Evolutionary conservation across 805 yeast species (phyloP).

Genomic region (Teunomyces tritomae): DNA sequence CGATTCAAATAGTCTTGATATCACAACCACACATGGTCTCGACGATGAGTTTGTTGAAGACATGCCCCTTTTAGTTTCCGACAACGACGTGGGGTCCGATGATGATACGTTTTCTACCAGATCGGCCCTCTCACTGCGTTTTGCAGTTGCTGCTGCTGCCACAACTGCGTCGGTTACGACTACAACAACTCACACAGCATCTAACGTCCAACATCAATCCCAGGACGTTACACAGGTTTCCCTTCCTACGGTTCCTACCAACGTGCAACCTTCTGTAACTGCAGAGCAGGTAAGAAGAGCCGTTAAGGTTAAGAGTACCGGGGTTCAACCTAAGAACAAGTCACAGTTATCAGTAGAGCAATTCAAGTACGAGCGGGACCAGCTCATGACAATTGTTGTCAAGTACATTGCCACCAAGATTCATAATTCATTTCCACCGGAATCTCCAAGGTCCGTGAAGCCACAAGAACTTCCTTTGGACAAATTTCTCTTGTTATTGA

Average conservation of each 20-base stretch:
- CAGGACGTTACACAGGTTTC: neutral
- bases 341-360: conserved; percentile 14
- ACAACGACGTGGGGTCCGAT: conserved; percentile 28
- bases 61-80: conserved; percentile 33
- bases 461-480: conserved; percentile 37
- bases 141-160: neutral
- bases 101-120: conserved; percentile 19
- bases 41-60: conserved; percentile 17
- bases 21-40: conserved; percentile 4
- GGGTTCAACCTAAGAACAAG: neutral
- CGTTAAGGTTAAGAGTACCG: conserved; percentile 10
- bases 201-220: neutral
- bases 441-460: conserved; percentile 21
- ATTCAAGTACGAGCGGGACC: conserved; percentile 30
- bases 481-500: conserved; percentile 35
- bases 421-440: conserved; percentile 43
- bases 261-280: conserved; percentile 11
- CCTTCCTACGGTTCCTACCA: neutral
- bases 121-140: conserved; percentile 2
- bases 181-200: neutral
- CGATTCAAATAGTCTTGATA: conserved; percentile 7
- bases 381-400: conserved; percentile 41
- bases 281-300: conserved; percentile 22
- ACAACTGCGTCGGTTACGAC: neutral
- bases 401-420: conserved; percentile 44